phyloP scores from a whole-genome alignment of 2,329 filamentous ascomycete species.

The Penicillium oxalicum region DNA sequence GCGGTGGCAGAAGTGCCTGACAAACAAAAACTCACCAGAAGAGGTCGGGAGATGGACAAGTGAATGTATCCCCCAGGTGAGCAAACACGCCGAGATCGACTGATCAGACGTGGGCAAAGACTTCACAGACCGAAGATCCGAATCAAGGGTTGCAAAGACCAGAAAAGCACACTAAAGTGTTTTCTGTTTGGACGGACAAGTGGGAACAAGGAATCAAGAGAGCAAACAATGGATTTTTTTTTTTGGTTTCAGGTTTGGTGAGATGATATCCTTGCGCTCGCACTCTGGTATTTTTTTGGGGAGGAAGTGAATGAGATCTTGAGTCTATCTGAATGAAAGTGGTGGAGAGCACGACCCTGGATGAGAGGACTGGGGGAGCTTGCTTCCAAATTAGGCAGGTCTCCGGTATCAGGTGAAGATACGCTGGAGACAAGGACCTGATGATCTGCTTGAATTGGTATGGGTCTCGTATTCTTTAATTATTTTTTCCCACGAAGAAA shows the following conservation, averaged over 20 bases:
- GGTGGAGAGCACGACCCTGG: slow-evolving; percentile 13
- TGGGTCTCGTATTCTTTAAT: slow-evolving; percentile 4
- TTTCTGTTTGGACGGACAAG: slow-evolving; percentile 21
- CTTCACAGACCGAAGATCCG: slow-evolving; percentile 1
- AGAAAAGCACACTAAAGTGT: slow-evolving; percentile 38
- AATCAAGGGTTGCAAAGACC: slow-evolving; percentile 9
- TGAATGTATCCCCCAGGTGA: slow-evolving; percentile 80
- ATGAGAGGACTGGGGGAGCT: slow-evolving; percentile 6
- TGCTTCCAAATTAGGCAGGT: slow-evolving; percentile 14
- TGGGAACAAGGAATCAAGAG: neutral
- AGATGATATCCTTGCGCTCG: slow-evolving; percentile 8
- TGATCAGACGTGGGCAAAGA: slow-evolving; percentile 11
- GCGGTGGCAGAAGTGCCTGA: slow-evolving; percentile 11
- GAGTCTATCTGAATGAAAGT: slow-evolving; percentile 27
- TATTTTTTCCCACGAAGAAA: slow-evolving; percentile 5
- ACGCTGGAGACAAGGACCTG: neutral
- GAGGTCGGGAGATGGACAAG: slow-evolving; percentile 83
- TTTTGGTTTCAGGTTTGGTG: slow-evolving; percentile 6
- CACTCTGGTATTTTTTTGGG: slow-evolving; percentile 10
- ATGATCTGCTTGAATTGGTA: neutral
- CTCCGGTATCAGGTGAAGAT: neutral
- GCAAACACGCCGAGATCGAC: slow-evolving; percentile 10
- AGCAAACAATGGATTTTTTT: slow-evolving; percentile 10
- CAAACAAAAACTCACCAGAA: slow-evolving; percentile 45
- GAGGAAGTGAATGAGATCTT: slow-evolving; percentile 13